These are phyloP conservation scores for Dictyostelium firmibasis DNA, from an alignment of 78 protist species.

Conservation along the genomic window DNA sequence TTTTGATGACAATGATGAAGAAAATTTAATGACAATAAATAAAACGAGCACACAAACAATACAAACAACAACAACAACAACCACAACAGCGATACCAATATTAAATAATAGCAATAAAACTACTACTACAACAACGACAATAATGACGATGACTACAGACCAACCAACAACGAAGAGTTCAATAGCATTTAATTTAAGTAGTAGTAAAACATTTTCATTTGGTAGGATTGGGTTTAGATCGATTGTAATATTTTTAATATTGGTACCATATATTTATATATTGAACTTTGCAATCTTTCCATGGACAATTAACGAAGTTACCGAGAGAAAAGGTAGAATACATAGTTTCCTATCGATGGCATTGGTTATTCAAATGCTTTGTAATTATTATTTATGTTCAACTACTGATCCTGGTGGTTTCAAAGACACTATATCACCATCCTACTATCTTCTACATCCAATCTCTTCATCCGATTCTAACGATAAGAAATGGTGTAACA, in stretches of 20 bases:
- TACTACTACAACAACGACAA: neutral
- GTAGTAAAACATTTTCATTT: constrained; percentile 10
- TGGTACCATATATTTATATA: constrained; percentile 59
- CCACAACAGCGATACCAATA: neutral
- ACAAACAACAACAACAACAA: no score
- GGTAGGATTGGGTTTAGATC: constrained; percentile 43
- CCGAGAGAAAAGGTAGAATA: neutral
- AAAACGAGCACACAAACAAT: neutral
- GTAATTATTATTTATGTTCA: constrained; percentile 25
- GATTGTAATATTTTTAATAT: constrained; percentile 22
- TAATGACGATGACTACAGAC: neutral
- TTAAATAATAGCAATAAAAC: neutral
- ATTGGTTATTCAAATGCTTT: neutral
- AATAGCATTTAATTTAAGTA: neutral
- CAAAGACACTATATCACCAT: constrained; percentile 53
- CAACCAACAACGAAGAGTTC: neutral
- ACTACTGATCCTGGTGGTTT: constrained; percentile 45
- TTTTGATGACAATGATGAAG: neutral
- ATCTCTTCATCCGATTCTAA: neutral
- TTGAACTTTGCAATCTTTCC: constrained; percentile 59
- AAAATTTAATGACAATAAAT: neutral
- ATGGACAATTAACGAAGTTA: neutral
- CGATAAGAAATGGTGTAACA: constrained; percentile 33
- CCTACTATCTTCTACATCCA: constrained; percentile 15
- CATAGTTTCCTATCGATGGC: constrained; percentile 12